Conservation (phyloP, 2,329 filamentous ascomycete species). For the Verticillium nubilum region DNA sequence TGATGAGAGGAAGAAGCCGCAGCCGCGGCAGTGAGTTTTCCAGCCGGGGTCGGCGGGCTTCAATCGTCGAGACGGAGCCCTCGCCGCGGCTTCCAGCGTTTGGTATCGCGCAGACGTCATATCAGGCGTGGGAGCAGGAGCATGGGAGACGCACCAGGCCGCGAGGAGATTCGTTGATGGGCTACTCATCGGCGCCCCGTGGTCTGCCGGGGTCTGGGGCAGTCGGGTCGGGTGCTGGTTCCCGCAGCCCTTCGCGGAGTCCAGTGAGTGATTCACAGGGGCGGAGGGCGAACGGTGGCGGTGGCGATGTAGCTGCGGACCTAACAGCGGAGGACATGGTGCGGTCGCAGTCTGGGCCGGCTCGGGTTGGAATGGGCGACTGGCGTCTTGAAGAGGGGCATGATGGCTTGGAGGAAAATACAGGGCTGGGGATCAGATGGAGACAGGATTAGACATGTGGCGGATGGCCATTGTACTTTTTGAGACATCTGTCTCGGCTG, state of each 20-base stretch:
- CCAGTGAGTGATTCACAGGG: not conserved
- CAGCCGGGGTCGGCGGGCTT: constrained; percentile 22
- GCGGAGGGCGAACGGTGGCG: not conserved
- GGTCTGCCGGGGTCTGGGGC: not conserved
- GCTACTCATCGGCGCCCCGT: not conserved
- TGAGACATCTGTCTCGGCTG: not conserved
- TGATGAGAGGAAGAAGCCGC: constrained; percentile 7
- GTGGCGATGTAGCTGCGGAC: not conserved
- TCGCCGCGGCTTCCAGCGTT: constrained; percentile 28
- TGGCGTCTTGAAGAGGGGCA: not conserved
- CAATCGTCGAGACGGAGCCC: constrained; percentile 38
- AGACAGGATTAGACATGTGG: not conserved
- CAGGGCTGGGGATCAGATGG: not conserved
- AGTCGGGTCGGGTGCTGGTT: not conserved
- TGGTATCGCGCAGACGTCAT: constrained; percentile 22
- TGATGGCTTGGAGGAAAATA: not conserved
- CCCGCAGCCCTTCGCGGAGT: not conserved
- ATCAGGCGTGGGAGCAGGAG: constrained; percentile 18
- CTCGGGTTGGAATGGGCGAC: not conserved
- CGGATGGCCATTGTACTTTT: not conserved
- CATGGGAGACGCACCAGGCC: not conserved
- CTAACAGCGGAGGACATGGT: not conserved
- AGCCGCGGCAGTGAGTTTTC: constrained; percentile 17
- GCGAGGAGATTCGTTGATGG: constrained; percentile 2
- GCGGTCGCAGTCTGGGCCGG: not conserved